Conservation (phyloP, 2,329 filamentous ascomycete genomes). For the Gremmenia infestans region DNA sequence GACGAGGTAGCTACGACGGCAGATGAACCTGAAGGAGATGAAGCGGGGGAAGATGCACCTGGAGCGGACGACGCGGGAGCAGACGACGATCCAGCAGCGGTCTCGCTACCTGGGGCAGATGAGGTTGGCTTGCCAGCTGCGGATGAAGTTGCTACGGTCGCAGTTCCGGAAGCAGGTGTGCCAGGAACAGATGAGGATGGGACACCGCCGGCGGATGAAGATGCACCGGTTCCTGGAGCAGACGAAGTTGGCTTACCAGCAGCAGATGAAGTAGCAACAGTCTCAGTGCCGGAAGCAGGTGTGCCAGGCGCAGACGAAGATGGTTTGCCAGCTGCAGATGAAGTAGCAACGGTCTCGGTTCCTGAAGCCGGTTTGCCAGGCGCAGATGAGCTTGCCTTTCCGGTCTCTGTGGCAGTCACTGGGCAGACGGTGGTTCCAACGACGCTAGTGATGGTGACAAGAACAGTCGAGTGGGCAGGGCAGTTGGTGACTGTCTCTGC, state of each 20-base stretch:
- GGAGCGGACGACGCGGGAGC: conserved; percentile 32
- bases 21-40: neutral
- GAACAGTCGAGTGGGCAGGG: conserved; percentile 32
- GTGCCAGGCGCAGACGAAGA: conserved; percentile 3
- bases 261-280: conserved; percentile 31
- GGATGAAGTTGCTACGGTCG: neutral
- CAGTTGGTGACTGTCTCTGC: conserved; percentile 44
- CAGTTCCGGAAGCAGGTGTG: neutral
- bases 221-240: neutral
- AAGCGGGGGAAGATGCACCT: neutral
- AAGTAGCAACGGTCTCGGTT: conserved; percentile 9
- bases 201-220: neutral
- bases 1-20: neutral
- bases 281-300: conserved; percentile 14
- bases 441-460: conserved; percentile 13
- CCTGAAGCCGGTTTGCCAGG: conserved; percentile 13
- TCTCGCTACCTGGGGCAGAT: conserved; percentile 11
- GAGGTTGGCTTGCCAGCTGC: neutral
- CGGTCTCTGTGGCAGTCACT: conserved; percentile 8
- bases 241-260: neutral
- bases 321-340: conserved; percentile 30
- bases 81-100: conserved; percentile 10
- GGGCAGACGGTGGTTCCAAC: conserved; percentile 29
- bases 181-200: neutral
- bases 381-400: neutral